phyloP scores from a whole-genome alignment of 257 asterid species.

The Pogostemon cablin region DNA sequence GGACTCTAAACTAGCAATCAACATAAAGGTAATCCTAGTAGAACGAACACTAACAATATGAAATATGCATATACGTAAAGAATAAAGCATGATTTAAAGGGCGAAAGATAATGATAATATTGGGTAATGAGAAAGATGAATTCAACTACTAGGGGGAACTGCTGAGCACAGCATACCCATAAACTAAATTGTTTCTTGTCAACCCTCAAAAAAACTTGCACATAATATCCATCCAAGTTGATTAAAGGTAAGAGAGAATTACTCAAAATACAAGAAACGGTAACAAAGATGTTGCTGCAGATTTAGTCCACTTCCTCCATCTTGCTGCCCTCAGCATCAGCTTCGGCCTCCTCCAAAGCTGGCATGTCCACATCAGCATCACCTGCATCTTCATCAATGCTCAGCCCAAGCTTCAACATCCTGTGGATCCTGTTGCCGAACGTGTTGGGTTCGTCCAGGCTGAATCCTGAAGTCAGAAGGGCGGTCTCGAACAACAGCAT shows the following conservation, averaged over 20 bases:
- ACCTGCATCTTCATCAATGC: slow-evolving; percentile 61
- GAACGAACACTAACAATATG: too few species aligned
- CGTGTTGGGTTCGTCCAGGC: slow-evolving; percentile 71
- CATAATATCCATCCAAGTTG: neutral
- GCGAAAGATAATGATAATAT: too few species aligned
- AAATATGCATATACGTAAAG: too few species aligned
- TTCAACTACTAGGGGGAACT: too few species aligned
- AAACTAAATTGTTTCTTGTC: too few species aligned
- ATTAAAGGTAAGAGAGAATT: neutral
- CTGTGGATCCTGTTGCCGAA: slow-evolving; percentile 71
- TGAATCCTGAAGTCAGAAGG: slow-evolving; percentile 66
- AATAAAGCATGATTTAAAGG: too few species aligned
- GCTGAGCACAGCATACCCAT: too few species aligned
- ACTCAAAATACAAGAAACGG: neutral
- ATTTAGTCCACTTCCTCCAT: slow-evolving; percentile 74
- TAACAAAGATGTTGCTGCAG: neutral
- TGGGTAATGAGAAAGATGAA: too few species aligned
- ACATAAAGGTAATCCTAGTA: too few species aligned
- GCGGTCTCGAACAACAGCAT: slow-evolving; percentile 65
- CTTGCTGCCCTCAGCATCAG: slow-evolving; percentile 71
- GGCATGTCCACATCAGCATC: slow-evolving; percentile 68
- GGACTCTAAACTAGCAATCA: too few species aligned
- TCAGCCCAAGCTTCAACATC: slow-evolving; percentile 72
- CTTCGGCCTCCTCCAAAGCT: slow-evolving; percentile 58
- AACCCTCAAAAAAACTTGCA: neutral